Conservation (phyloP, 176 grass and related monocot genomes). For the Puya raimondii region DNA sequence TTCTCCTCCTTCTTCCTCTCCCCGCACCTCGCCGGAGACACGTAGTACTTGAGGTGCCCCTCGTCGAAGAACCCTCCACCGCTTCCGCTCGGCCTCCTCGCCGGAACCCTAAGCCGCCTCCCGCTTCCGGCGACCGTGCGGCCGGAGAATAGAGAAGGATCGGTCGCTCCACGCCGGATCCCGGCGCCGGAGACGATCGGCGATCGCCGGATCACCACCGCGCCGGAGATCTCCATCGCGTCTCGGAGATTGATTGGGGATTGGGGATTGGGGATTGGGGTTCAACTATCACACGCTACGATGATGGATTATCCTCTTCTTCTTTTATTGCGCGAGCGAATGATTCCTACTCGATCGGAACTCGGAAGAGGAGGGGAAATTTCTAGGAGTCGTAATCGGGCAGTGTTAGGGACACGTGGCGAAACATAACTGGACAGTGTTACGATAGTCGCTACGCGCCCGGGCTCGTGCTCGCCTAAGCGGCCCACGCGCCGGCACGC, state of each 20-base stretch:
- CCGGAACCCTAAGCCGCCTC: slow-evolving; percentile 10
- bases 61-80: slow-evolving; percentile 17
- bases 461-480: not conserved
- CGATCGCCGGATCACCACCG: slow-evolving; percentile 2
- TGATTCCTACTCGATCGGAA: no score
- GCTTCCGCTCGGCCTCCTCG: not conserved
- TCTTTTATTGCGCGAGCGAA: no score
- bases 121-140: not conserved
- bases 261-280: not conserved
- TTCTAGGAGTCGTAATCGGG: no score
- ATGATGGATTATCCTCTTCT: no score
- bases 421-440: not conserved
- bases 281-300: not conserved
- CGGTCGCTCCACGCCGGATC: not conserved
- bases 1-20: slow-evolving; percentile 24
- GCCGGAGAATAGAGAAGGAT: not conserved
- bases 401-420: not conserved
- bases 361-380: no score
- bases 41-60: slow-evolving; percentile 30
- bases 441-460: not conserved
- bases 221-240: slow-evolving; percentile 31
- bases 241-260: not conserved
- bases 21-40: slow-evolving; percentile 5
- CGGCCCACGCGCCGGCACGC: not conserved
- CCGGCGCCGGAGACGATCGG: not conserved